phyloP scores from a whole-genome alignment of 1,139 yeast species.

The Magnusiomyces fungicola region DNA sequence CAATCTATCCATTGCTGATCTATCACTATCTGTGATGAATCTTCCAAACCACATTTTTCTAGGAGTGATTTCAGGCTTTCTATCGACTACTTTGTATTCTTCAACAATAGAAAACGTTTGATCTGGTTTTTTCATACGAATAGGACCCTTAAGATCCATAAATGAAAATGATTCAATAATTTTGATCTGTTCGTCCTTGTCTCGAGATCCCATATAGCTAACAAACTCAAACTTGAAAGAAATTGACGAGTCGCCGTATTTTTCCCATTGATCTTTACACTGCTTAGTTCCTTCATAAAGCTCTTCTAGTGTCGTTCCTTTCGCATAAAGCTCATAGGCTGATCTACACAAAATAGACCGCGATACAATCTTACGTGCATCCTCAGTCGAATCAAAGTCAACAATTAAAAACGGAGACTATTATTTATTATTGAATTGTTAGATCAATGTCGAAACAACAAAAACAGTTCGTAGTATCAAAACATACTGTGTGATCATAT shows the following conservation, averaged over 20 bases:
- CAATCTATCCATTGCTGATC: conserved; percentile 67
- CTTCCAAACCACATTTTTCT: conserved; percentile 67
- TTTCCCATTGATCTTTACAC: conserved; percentile 20
- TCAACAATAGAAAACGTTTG: conserved; percentile 66
- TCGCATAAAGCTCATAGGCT: conserved; percentile 81
- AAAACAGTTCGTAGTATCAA: conserved; percentile 7
- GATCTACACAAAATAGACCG: conserved; percentile 68
- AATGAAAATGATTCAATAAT: conserved; percentile 68
- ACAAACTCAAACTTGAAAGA: conserved; percentile 75
- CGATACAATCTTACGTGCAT: conserved; percentile 55
- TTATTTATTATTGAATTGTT: not conserved
- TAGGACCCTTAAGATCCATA: conserved; percentile 67
- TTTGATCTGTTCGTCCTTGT: conserved; percentile 46
- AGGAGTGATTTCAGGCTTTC: conserved; percentile 49
- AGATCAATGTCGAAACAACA: not conserved
- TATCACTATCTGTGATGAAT: conserved; percentile 54
- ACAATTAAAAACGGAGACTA: conserved; percentile 62
- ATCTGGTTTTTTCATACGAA: conserved; percentile 74
- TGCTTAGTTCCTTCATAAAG: conserved; percentile 50
- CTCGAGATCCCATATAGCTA: conserved; percentile 63
- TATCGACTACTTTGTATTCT: conserved; percentile 49
- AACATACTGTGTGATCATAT: conserved; percentile 42
- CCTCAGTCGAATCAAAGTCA: conserved; percentile 52
- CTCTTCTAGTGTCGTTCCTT: conserved; percentile 48
- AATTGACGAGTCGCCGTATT: conserved; percentile 12